Evolutionary conservation across 2,329 filamentous ascomycete genomes (phyloP).

Genomic region (Colletotrichum plurivorum): DNA sequence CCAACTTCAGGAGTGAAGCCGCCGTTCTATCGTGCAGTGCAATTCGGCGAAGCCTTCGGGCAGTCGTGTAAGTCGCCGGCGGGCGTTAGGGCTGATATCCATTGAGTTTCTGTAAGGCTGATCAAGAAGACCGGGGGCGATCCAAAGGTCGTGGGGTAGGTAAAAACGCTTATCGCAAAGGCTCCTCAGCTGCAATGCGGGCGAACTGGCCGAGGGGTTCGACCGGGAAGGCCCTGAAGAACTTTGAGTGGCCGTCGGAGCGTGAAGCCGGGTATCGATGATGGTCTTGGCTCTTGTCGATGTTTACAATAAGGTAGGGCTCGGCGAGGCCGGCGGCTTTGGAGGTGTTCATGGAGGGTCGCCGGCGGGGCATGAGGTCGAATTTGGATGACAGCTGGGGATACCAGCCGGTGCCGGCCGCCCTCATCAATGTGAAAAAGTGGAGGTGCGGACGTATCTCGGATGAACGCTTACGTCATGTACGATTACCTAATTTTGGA

Average conservation of each 20-base stretch:
- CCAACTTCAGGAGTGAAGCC: constrained; percentile 17
- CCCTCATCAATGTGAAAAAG: neutral
- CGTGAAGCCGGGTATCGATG: constrained; percentile 4
- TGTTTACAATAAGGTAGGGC: constrained; percentile 19
- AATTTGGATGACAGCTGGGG: neutral
- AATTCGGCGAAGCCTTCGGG: constrained; percentile 37
- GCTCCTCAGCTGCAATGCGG: neutral
- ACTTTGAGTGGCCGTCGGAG: neutral
- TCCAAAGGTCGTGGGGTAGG: constrained; percentile 17
- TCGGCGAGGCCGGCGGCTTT: constrained; percentile 38
- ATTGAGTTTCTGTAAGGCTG: constrained; percentile 19
- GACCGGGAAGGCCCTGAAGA: neutral
- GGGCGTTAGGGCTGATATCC: constrained; percentile 15
- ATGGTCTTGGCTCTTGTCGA: constrained; percentile 23
- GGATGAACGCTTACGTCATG: constrained; percentile 1
- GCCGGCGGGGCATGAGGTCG: constrained; percentile 31
- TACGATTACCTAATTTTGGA: constrained; percentile 36
- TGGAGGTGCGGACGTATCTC: neutral
- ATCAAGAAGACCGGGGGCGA: constrained; percentile 4
- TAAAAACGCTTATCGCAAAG: constrained; percentile 12
- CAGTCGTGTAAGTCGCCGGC: constrained; percentile 36
- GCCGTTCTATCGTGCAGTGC: constrained; percentile 16
- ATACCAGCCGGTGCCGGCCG: constrained; percentile 23
- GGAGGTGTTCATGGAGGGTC: constrained; percentile 17
- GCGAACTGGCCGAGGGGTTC: constrained; percentile 16